Base-by-base conservation (phyloP, 805 yeast species). In the Zygotorulaspora sp. region DNA sequence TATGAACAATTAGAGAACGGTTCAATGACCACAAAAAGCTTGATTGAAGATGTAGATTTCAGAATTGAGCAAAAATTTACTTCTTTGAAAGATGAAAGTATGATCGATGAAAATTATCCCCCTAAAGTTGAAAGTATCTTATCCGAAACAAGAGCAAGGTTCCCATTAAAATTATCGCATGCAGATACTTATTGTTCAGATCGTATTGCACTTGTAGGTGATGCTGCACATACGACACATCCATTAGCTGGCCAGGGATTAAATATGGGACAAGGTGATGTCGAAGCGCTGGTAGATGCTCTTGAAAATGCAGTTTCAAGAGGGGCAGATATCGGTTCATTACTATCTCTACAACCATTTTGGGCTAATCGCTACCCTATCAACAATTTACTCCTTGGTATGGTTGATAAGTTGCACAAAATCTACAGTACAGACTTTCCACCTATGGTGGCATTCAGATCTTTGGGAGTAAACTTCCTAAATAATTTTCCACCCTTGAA, bases 191-290 rank as follows among this genome's bases (percentile, higher is more conserved):
- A 92, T 57, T 78, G 86, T 13, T 77, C 77, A 2, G 89, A 84
- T 3, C 71, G 97, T 48, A 73, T 90, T 20, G 97, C 97, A 0
- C 66, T 92, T n/a, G 84, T 90, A 7, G 98, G 98, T 17, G 98
- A 92, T 63, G 97, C 98, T 1, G 97, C 97, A 0, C 98, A 92
- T 53, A 83, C 97, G 0, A 86, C 96, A 1, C 97, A 92, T 59
- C 98, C 98, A 2, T 70, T 92, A 43, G 97, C 97, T 3, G 98
- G 98, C 7, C 98, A 92, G 63, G 98, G 98, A 17, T 72, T 92
- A 40, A 92, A 92, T 61, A 88, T 90, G 96, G 98, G 98, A 14
- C 97, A 89, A 60, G 80, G 83, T 18, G 98, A 92, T 58, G 96
- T 86, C 2, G 78, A 80, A 41, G 67, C 80, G 2, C 68, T 92